A percentile compares a stretch with the other conserved stretches of the same genome.
Evolutionary conservation across 768 basidiomycete genomes (phyloP).

Genomic region (Albatrellus ellisii): DNA sequence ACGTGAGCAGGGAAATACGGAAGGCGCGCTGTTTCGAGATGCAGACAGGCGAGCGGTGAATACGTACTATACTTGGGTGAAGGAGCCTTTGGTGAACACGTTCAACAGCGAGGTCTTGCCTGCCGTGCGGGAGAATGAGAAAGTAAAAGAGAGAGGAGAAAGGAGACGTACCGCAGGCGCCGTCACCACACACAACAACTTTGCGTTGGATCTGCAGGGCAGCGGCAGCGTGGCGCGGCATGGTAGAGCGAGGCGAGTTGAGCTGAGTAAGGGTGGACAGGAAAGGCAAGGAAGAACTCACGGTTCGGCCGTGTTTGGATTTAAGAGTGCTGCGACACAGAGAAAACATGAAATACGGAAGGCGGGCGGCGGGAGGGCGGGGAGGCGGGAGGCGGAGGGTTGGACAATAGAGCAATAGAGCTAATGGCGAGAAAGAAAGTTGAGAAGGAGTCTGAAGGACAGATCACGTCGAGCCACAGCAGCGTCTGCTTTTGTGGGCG

Average conservation of each 20-base stretch:
- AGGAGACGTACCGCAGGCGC: constrained; percentile 66
- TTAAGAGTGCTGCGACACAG: constrained; percentile 36
- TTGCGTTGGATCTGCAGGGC: constrained; percentile 35
- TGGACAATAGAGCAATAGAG: neutral
- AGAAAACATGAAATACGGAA: constrained; percentile 25
- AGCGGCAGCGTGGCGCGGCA: neutral
- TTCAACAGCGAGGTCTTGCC: constrained; percentile 80
- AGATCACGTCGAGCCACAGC: too few species aligned
- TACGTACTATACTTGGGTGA: constrained; percentile 85
- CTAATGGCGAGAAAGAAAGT: too few species aligned
- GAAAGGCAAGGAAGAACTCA: constrained; percentile 18
- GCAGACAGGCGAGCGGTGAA: neutral
- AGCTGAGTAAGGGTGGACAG: constrained; percentile 1
- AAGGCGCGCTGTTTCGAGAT: neutral
- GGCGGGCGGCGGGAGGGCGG: neutral
- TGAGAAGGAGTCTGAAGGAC: too few species aligned
- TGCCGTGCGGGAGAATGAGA: constrained; percentile 17
- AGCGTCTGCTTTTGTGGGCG: too few species aligned
- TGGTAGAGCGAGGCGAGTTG: neutral
- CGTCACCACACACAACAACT: constrained; percentile 91
- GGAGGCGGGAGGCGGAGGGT: neutral
- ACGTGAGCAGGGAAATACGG: neutral
- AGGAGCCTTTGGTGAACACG: constrained; percentile 84
- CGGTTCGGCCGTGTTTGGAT: constrained; percentile 37
- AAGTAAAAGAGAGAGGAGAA: neutral